Evolutionary conservation across 257 asterid genomes (phyloP), one percentile per base, ranked within the genome.

Genomic region (Solanum megistacrolobum): DNA sequence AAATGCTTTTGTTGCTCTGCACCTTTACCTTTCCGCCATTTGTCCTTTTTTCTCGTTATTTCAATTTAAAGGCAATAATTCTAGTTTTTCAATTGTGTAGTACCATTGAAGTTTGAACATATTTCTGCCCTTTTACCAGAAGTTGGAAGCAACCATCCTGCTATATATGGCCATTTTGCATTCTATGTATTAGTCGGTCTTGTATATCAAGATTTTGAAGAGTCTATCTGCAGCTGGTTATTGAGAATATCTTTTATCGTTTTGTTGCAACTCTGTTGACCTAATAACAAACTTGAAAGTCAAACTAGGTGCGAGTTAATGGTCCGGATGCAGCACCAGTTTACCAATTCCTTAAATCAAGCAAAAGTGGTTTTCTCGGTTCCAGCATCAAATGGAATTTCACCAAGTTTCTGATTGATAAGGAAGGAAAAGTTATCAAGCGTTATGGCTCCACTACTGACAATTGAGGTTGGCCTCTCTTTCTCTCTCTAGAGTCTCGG

Each of bases 311-410:
- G 25, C 92, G 87, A 88, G 98, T 95, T 88, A 96, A 95, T 87
- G 99, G 98, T 66, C 83, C 93, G 36, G 87, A 90, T 46, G 89
- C 98, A 81, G 92, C 94, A 9, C 98, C 98, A 1, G 94, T 95
- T 69, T 96, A 95, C 88, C 91, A 86, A 78, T 96, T 93, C 92
- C 97, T 96, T 21, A 95, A 95, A 92, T 93, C 96, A 75, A 95
- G 92, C 87, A 92, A 91, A 92, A 93, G 94, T 34, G 91, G 96
- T 23, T 87, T 87, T 73, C 92, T 88, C 8, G 98, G 98, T 41
- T 94, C 98, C 31, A 87, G 95, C 89, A 94, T 95, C 90, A 95
- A 94, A 87, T 96, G 98, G 99, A 96, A 95, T 92, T 95, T 96
- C 91, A 94, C 98, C 35, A 96, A 96, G 90, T 96, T 96, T 89